Conservation (phyloP, 306 rosid genomes). For the Prunus kanzakura region DNA sequence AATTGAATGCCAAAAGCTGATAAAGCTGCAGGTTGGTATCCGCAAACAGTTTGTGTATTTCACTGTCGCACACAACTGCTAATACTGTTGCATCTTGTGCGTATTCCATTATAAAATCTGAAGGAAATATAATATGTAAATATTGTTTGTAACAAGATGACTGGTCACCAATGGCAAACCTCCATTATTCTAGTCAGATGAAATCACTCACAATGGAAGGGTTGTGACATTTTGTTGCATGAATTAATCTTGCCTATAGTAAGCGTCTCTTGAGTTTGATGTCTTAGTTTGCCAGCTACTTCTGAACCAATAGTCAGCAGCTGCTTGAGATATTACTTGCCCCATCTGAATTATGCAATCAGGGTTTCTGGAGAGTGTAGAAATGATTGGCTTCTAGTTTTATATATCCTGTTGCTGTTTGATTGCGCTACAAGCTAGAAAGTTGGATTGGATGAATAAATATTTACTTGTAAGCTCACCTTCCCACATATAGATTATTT, state of each 20-base stretch:
- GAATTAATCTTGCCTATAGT: neutral
- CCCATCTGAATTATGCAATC: neutral
- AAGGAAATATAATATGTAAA: neutral
- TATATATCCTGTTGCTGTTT: neutral
- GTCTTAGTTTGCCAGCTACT: neutral
- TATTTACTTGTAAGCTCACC: neutral
- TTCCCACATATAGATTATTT: neutral
- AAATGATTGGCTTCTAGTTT: neutral
- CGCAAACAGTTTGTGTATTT: neutral
- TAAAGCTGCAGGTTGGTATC: slow-evolving; percentile 7
- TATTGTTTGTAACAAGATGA: neutral
- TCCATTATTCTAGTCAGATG: neutral
- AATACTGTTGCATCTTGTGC: neutral
- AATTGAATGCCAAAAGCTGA: slow-evolving; percentile 71
- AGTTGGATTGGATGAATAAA: neutral
- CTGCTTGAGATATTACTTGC: neutral
- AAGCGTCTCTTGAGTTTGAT: neutral
- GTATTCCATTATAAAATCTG: neutral
- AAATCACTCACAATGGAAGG: neutral
- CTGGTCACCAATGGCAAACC: neutral
- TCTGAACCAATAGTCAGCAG: neutral
- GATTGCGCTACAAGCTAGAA: neutral
- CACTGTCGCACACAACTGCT: neutral
- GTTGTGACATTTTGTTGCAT: neutral
- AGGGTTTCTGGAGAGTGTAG: neutral